Evolutionary conservation across 2,329 filamentous ascomycete species (phyloP).

Genomic region (Lomentospora prolificans): DNA sequence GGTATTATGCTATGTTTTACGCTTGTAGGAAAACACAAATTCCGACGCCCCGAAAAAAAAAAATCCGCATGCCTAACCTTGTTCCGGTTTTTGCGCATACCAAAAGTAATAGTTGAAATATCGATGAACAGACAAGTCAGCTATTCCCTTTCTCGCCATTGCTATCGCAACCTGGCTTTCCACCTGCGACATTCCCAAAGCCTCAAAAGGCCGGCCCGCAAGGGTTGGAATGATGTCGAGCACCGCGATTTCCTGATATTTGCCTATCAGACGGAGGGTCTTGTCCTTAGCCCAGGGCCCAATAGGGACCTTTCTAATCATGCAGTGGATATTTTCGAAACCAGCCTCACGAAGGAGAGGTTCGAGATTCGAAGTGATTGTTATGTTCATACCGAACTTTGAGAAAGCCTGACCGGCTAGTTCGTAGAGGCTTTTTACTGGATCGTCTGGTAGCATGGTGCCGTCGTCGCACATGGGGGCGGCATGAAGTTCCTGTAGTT

Average conservation of each 20-base stretch:
- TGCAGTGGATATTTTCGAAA: slow-evolving; percentile 32
- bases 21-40: no score
- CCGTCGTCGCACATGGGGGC: slow-evolving; percentile 32
- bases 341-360: slow-evolving; percentile 28
- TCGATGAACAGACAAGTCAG: slow-evolving; percentile 21
- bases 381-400: slow-evolving; percentile 29
- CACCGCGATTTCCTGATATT: slow-evolving; percentile 27
- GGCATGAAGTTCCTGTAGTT: slow-evolving; percentile 36
- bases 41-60: neutral
- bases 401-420: slow-evolving; percentile 21
- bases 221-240: slow-evolving; percentile 25
- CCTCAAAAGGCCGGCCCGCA: slow-evolving; percentile 23
- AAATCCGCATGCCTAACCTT: neutral
- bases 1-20: no score
- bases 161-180: slow-evolving; percentile 21
- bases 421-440: slow-evolving; percentile 24
- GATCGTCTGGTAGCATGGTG: slow-evolving; percentile 30
- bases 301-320: slow-evolving; percentile 27
- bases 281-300: slow-evolving; percentile 25
- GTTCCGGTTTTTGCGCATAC: slow-evolving; percentile 23
- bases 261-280: slow-evolving; percentile 24
- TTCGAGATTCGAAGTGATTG: slow-evolving; percentile 23
- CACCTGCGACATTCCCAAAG: slow-evolving; percentile 17
- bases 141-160: slow-evolving; percentile 16
- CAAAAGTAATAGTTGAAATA: slow-evolving; percentile 26